Conservation (phyloP, 1,284 basidiomycete species). For the Prillingera fragicola region DNA sequence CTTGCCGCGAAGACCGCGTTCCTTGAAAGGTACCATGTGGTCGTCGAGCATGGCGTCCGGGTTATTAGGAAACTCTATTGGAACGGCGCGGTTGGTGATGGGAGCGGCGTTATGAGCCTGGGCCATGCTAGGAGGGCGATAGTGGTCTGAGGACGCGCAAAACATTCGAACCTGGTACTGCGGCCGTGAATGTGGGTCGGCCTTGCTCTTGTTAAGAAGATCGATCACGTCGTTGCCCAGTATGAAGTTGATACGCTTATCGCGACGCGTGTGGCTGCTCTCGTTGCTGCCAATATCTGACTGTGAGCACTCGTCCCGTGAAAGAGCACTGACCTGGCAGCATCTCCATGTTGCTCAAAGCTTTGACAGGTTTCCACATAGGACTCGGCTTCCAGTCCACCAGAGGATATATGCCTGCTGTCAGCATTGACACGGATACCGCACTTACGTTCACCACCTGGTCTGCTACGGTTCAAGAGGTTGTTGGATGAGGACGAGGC, state of each 20-base stretch:
- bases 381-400: slow-evolving; percentile 45
- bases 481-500: not conserved
- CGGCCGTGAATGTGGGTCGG: slow-evolving; percentile 25
- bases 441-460: not conserved
- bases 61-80: slow-evolving; percentile 84
- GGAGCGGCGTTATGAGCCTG: slow-evolving; percentile 40
- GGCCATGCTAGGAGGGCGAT: slow-evolving; percentile 49
- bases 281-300: slow-evolving; percentile 35
- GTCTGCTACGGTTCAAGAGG: not conserved
- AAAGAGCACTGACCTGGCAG: slow-evolving; percentile 29
- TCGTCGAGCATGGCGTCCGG: slow-evolving; percentile 85
- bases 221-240: slow-evolving; percentile 34
- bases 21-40: slow-evolving; percentile 63
- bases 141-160: slow-evolving; percentile 86
- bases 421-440: not conserved
- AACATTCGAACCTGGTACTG: slow-evolving; percentile 63
- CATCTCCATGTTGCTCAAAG: slow-evolving; percentile 36
- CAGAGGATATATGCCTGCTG: slow-evolving; percentile 12
- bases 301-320: slow-evolving; percentile 1
- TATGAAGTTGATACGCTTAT: slow-evolving; percentile 26
- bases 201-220: slow-evolving; percentile 29
- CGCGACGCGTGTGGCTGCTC: slow-evolving; percentile 27
- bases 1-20: slow-evolving; percentile 91
- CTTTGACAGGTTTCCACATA: slow-evolving; percentile 45
- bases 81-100: slow-evolving; percentile 44